These are phyloP conservation scores for Termitomyces sp. DNA, from an alignment of 768 basidiomycete species.

Conservation along the genomic window DNA sequence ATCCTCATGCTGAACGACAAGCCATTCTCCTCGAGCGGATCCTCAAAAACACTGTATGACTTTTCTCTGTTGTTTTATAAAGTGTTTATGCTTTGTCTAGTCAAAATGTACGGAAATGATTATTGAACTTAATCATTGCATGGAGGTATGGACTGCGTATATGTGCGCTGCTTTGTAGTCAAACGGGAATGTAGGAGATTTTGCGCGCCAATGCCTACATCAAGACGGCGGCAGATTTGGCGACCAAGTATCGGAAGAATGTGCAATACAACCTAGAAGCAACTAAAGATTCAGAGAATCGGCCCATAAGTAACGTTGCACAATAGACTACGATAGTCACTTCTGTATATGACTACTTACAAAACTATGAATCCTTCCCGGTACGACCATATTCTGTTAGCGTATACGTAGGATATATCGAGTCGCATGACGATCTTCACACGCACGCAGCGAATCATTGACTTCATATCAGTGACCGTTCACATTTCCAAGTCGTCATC, in stretches of 20 bases:
- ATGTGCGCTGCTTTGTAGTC: constrained; percentile 4
- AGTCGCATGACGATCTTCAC: neutral
- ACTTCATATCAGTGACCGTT: neutral
- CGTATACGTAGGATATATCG: neutral
- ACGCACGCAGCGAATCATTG: neutral
- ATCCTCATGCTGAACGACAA: constrained; percentile 91
- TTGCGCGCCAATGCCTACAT: constrained; percentile 72
- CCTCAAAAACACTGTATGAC: constrained; percentile 77
- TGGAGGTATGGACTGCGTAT: constrained; percentile 49
- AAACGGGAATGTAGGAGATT: constrained; percentile 55
- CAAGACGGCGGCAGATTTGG: constrained; percentile 76
- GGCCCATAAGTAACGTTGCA: constrained; percentile 1
- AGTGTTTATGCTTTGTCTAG: constrained; percentile 30
- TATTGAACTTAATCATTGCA: constrained; percentile 80
- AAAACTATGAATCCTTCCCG: neutral
- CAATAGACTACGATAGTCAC: neutral
- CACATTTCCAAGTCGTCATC: no score
- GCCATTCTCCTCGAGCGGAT: constrained; percentile 88
- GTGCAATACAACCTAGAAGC: constrained; percentile 89
- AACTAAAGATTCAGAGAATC: constrained; percentile 45
- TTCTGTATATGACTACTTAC: neutral
- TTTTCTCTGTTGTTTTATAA: neutral
- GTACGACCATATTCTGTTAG: neutral
- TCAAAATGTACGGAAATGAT: constrained; percentile 93
- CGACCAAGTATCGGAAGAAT: constrained; percentile 87